A percentile compares a stretch with the other conserved stretches of the same genome.
These are phyloP conservation scores for Ananas comosus DNA, from an alignment of 176 grass and related monocot genomes.

Conservation along the genomic window DNA sequence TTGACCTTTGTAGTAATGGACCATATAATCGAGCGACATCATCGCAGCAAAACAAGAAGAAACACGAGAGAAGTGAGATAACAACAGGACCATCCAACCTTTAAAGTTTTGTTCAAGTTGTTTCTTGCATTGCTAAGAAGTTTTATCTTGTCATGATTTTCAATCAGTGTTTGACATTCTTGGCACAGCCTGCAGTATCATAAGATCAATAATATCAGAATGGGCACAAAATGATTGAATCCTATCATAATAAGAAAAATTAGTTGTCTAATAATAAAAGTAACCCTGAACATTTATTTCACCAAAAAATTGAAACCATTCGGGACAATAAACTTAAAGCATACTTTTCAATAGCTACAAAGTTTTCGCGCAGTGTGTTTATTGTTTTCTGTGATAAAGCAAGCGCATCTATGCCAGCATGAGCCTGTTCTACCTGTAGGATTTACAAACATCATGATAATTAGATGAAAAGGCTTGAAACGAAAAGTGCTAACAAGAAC, in stretches of 20 bases:
- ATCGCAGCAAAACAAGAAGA: conserved; percentile 1
- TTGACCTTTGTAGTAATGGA: conserved; percentile 20
- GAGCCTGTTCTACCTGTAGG: conserved; percentile 87
- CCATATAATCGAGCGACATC: conserved; percentile 4
- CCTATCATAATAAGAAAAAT: conserved; percentile 9
- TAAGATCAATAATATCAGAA: conserved; percentile 23
- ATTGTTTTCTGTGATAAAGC: conserved; percentile 88
- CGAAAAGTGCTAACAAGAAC: conserved; percentile 5
- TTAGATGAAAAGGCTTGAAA: conserved; percentile 5
- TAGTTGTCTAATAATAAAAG: conserved; percentile 13
- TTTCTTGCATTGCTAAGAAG: conserved; percentile 99
- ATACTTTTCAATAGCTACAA: conserved; percentile 96
- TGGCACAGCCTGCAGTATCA: conserved; percentile 61
- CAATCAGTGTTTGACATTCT: conserved; percentile 96
- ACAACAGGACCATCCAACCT: conserved; percentile 38
- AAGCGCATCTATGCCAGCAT: conserved; percentile 78
- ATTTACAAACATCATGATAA: conserved; percentile 7
- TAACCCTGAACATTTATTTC: conserved; percentile 13
- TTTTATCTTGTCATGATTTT: conserved; percentile 99
- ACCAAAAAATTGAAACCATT: conserved; percentile 13
- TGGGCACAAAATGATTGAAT: background rate
- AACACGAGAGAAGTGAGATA: background rate
- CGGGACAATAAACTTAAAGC: conserved; percentile 11
- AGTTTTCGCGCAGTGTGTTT: conserved; percentile 77
- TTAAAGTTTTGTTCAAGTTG: conserved; percentile 93